Evolutionary conservation across 2,329 filamentous ascomycete genomes (phyloP).

Genomic region (Pseudogymnoascus sp.): DNA sequence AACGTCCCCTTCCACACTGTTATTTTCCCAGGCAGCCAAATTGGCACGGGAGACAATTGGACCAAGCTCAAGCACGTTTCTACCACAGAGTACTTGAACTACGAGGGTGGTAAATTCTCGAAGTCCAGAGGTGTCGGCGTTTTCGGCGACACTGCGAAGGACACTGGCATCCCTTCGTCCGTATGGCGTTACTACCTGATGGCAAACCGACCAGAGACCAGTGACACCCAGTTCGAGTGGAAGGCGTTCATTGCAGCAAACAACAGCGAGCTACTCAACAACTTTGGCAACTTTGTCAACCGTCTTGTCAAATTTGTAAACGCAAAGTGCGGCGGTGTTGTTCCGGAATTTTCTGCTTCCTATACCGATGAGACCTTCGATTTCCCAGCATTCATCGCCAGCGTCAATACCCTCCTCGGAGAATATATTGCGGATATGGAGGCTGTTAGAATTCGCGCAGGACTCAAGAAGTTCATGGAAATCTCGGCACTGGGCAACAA

Average conservation of each 20-base stretch:
- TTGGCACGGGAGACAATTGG: conserved; percentile 80
- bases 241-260: conserved; percentile 72
- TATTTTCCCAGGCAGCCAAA: conserved; percentile 80
- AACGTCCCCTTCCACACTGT: conserved; percentile 78
- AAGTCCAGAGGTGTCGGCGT: conserved; percentile 86
- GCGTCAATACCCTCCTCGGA: conserved; percentile 58
- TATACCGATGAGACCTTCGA: conserved; percentile 50
- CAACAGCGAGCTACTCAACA: conserved; percentile 78
- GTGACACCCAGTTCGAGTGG: conserved; percentile 89
- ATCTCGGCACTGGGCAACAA: conserved; percentile 58
- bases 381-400: conserved; percentile 36
- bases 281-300: conserved; percentile 66
- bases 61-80: conserved; percentile 83
- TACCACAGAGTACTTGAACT: conserved; percentile 84
- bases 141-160: conserved; percentile 81
- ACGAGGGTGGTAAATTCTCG: conserved; percentile 84
- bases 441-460: conserved; percentile 61
- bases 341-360: conserved; percentile 52
- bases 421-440: conserved; percentile 63
- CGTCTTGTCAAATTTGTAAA: conserved; percentile 69
- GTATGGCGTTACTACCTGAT: conserved; percentile 94
- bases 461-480: conserved; percentile 56
- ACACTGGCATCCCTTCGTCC: conserved; percentile 74
- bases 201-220: conserved; percentile 74
- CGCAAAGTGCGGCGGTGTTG: conserved; percentile 62